A percentile compares a stretch with the other conserved stretches of the same genome.
phyloP scores from a whole-genome alignment of 1,139 yeast species.

The Lodderomyces margitis region DNA sequence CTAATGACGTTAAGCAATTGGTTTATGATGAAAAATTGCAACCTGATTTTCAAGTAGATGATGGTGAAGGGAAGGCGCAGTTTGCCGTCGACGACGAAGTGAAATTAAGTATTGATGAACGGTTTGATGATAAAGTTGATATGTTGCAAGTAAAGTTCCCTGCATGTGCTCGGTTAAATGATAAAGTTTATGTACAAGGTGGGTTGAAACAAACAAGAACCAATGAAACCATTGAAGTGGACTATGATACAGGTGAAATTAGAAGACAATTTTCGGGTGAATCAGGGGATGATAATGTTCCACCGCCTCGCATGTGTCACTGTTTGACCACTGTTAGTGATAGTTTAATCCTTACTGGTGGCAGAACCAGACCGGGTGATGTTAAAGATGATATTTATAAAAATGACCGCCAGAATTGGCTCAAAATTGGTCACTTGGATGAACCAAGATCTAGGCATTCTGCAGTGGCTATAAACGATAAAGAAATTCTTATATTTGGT shows the following conservation, averaged over 20 bases:
- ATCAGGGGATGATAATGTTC: constrained; percentile 13
- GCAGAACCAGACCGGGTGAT: constrained; percentile 61
- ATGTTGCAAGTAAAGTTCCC: constrained; percentile 45
- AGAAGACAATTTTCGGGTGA: neutral
- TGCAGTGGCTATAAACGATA: constrained; percentile 31
- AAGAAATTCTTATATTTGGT: constrained; percentile 51
- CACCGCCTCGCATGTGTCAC: constrained; percentile 62
- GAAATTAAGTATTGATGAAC: constrained; percentile 10
- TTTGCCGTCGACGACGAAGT: constrained; percentile 12
- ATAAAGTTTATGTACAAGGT: constrained; percentile 44
- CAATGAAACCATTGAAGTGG: constrained; percentile 17
- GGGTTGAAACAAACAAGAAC: constrained; percentile 53
- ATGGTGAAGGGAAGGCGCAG: constrained; percentile 6
- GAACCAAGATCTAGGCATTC: constrained; percentile 55
- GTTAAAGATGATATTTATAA: constrained; percentile 34
- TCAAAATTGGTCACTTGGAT: constrained; percentile 34
- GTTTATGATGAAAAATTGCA: constrained; percentile 10
- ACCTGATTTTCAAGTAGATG: constrained; percentile 1
- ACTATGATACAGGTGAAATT: constrained; percentile 12
- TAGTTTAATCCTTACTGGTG: constrained; percentile 55
- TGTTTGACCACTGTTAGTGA: constrained; percentile 37
- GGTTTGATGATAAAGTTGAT: constrained; percentile 13
- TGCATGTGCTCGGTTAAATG: constrained; percentile 31
- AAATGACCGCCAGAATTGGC: constrained; percentile 30
- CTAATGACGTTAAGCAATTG: constrained; percentile 29